These are phyloP conservation scores for Limonium bicolor DNA, from an alignment of 148 eudicot genomes.

Conservation along the genomic window DNA sequence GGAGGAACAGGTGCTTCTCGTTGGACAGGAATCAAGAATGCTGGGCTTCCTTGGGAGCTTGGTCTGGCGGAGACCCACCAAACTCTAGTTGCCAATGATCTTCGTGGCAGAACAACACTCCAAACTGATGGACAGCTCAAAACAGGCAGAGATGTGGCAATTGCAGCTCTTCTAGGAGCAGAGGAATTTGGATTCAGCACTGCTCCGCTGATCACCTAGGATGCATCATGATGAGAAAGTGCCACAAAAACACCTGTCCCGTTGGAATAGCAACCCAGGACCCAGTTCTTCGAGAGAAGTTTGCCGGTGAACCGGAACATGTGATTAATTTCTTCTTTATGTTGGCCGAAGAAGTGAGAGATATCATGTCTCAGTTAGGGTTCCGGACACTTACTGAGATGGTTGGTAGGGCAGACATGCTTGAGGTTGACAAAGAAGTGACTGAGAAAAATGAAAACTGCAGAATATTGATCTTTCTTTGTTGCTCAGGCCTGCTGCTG, in stretches of 20 bases:
- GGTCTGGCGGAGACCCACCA: constrained; percentile 99
- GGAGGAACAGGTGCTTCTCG: constrained; percentile 99
- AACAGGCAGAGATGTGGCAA: constrained; percentile 96
- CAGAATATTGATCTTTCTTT: constrained; percentile 88
- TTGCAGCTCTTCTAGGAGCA: constrained; percentile 97
- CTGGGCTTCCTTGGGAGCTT: constrained; percentile 99
- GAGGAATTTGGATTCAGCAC: constrained; percentile 99
- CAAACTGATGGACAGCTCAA: constrained; percentile 96
- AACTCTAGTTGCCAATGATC: constrained; percentile 94
- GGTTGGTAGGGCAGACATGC: constrained; percentile 97
- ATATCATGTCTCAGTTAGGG: constrained; percentile 91
- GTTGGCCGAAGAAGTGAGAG: constrained; percentile 96
- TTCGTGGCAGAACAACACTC: constrained; percentile 81
- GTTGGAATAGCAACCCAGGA: constrained; percentile 99
- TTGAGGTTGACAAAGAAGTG: constrained; percentile 72
- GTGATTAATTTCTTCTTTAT: constrained; percentile 97
- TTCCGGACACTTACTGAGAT: constrained; percentile 66
- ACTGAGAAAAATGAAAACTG: constrained; percentile 64
- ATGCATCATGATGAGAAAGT: constrained; percentile 98
- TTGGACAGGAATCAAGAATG: constrained; percentile 99
- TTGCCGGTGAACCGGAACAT: constrained; percentile 97
- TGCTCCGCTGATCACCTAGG: constrained; percentile 97
- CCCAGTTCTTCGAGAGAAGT: constrained; percentile 89
- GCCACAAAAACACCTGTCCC: constrained; percentile 97
- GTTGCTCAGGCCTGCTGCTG: constrained; percentile 81